Conservation (phyloP, 2,329 filamentous ascomycete species). For the Phaeomoniella chlamydospora region DNA sequence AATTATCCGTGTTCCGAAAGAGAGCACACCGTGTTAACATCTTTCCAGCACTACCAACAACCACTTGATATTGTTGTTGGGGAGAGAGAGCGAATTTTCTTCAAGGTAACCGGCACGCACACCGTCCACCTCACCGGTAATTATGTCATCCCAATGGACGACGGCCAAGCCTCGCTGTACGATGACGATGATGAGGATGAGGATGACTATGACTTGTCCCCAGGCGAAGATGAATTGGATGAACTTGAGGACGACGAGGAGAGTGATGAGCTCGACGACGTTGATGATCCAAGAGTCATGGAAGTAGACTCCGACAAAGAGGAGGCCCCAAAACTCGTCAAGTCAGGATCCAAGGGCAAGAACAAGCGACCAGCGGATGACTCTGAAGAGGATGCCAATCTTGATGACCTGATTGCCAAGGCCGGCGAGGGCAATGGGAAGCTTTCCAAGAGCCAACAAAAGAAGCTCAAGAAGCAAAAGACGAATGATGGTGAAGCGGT, state of each 20-base stretch:
- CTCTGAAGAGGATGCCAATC: slow-evolving; percentile 35
- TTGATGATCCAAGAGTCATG: slow-evolving; percentile 67
- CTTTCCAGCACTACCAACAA: slow-evolving; percentile 75
- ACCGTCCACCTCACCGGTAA: slow-evolving; percentile 88
- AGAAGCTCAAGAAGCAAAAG: slow-evolving; percentile 97
- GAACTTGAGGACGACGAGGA: slow-evolving; percentile 43
- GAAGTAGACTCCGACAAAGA: slow-evolving; percentile 74
- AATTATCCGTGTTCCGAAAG: slow-evolving; percentile 18
- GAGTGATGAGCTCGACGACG: slow-evolving; percentile 62
- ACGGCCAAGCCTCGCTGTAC: slow-evolving; percentile 21
- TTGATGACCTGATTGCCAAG: slow-evolving; percentile 79
- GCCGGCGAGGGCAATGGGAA: slow-evolving; percentile 41
- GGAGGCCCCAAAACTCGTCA: slow-evolving; percentile 39
- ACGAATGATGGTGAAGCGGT: slow-evolving; percentile 82
- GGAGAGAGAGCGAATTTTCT: slow-evolving; percentile 82
- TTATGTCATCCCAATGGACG: slow-evolving; percentile 63
- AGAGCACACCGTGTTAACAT: slow-evolving; percentile 4
- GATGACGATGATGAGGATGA: slow-evolving; percentile 45
- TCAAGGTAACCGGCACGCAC: slow-evolving; percentile 81
- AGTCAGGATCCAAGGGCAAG: slow-evolving; percentile 48
- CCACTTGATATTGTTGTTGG: slow-evolving; percentile 82
- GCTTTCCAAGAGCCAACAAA: slow-evolving; percentile 90
- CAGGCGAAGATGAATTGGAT: slow-evolving; percentile 61
- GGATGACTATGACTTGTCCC: slow-evolving; percentile 66
- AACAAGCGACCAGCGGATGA: slow-evolving; percentile 84